Conservation (phyloP, 306 rosid genomes). For the Gastrolobium villosum region DNA sequence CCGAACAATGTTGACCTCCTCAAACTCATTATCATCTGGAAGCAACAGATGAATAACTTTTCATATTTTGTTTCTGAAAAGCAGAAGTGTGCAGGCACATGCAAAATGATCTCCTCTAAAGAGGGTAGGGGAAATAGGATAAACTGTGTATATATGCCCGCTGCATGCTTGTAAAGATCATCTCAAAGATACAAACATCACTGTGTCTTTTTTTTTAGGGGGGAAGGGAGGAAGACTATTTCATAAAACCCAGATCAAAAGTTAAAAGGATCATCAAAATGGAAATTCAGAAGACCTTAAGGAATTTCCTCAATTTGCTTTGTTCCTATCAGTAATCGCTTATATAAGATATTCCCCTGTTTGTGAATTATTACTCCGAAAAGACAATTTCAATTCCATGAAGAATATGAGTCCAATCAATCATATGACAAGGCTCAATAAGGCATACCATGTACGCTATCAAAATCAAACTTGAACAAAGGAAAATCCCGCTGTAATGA, state of each 20-base stretch:
- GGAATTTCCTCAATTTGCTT: conserved; percentile 27
- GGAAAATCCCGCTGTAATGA: neutral
- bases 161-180: conserved; percentile 26
- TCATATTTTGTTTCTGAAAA: conserved; percentile 19
- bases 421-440: conserved; percentile 13
- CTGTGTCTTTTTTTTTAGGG: neutral
- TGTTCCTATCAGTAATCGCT: conserved; percentile 7
- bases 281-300: neutral
- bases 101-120: conserved; percentile 10
- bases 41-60: conserved; percentile 24
- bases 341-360: conserved; percentile 3
- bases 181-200: conserved; percentile 11
- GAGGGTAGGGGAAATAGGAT: neutral
- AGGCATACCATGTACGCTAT: conserved; percentile 17
- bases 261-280: conserved; percentile 6
- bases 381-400: conserved; percentile 20
- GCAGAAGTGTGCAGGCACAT: conserved; percentile 2
- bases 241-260: neutral
- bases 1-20: conserved; percentile 74
- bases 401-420: conserved; percentile 22
- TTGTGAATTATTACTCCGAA: conserved; percentile 4
- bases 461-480: neutral
- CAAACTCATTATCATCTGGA: conserved; percentile 87
- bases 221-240: neutral
- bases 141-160: neutral